phyloP scores from a whole-genome alignment of 2,329 filamentous ascomycete genomes.

The Daldinia sp. region DNA sequence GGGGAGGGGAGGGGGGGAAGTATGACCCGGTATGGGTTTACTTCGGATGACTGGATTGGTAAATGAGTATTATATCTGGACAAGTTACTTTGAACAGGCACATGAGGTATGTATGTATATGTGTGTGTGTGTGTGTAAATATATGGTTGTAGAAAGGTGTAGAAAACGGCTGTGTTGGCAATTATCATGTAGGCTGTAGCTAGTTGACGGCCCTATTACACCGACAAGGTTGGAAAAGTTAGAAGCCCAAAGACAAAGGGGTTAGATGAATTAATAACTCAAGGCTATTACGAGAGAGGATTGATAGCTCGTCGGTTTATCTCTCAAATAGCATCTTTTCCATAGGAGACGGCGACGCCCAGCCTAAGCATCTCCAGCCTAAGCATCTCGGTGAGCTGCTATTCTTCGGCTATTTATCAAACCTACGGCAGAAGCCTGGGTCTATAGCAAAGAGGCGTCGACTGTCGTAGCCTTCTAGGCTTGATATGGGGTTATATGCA shows the following conservation, averaged over 20 bases:
- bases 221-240: background rate
- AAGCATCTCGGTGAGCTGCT: background rate
- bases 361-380: too few species aligned
- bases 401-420: background rate
- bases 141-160: background rate
- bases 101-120: background rate
- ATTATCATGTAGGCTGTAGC: background rate
- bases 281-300: background rate
- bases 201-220: background rate
- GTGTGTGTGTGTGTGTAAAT: background rate
- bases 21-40: background rate
- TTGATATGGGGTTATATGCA: background rate
- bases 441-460: background rate
- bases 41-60: too few species aligned
- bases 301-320: background rate
- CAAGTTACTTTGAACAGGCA: too few species aligned
- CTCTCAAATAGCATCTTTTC: background rate
- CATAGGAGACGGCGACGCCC: background rate
- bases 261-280: background rate
- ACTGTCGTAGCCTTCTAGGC: background rate
- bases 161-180: background rate
- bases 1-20: background rate
- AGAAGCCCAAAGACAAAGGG: background rate
- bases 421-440: too few species aligned
- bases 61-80: too few species aligned